These are phyloP conservation scores for Ministeria vibrans DNA, from an alignment of 78 protist genomes.

Conservation along the genomic window DNA sequence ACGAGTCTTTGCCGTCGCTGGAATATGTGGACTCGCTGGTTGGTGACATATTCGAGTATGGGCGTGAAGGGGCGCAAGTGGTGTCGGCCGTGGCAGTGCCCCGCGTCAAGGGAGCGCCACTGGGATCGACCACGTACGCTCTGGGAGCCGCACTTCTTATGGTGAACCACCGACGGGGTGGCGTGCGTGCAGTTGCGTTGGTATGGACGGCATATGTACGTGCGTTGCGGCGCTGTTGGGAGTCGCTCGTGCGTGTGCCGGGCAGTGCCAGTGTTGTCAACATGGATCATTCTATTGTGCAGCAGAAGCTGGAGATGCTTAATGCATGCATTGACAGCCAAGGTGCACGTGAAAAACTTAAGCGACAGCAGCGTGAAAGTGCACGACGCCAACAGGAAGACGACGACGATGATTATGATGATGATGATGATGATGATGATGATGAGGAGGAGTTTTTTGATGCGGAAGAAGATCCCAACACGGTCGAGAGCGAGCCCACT, in stretches of 20 bases:
- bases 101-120: no score
- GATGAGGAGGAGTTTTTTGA: neutral
- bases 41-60: no score
- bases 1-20: no score
- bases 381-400: neutral
- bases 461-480: neutral
- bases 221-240: neutral
- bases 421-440: neutral
- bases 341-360: neutral
- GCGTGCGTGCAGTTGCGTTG: neutral
- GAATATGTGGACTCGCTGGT: no score
- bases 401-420: neutral
- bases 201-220: neutral
- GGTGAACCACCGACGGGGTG: neutral
- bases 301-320: constrained; percentile 7
- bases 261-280: neutral
- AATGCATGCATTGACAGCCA: neutral
- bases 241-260: neutral
- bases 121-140: no score
- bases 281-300: neutral
- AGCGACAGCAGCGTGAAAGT: neutral
- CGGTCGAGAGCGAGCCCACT: neutral
- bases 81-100: no score
- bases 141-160: no score
- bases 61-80: no score